Evolutionary conservation across 2,329 filamentous ascomycete species (phyloP).

Genomic region (Aureobasidium sp.): DNA sequence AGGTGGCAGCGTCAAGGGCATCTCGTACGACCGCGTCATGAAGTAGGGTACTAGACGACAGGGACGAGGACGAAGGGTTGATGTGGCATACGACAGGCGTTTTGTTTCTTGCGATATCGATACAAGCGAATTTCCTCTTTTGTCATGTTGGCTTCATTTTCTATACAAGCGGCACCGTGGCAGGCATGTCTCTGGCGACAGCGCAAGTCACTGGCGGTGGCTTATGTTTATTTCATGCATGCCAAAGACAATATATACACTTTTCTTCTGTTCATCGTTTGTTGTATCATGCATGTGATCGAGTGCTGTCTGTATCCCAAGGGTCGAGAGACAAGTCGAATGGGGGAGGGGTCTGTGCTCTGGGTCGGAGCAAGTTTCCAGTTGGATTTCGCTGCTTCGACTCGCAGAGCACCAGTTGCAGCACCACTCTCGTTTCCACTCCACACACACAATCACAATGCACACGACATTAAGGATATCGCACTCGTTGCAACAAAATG

Average conservation of each 20-base stretch:
- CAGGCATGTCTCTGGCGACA: background rate
- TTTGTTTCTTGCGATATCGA: background rate
- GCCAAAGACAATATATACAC: background rate
- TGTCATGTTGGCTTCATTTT: background rate
- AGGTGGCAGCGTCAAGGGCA: constrained; percentile 67
- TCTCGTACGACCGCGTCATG: constrained; percentile 70
- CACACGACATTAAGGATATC: constrained; percentile 12
- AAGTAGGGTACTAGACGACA: constrained; percentile 39
- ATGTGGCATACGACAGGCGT: constrained; percentile 14
- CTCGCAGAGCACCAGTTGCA: background rate
- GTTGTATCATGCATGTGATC: background rate
- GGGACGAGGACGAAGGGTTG: background rate
- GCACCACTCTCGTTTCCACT: background rate
- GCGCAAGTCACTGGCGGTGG: background rate
- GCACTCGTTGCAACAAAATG: constrained; percentile 7
- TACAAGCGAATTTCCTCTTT: constrained; percentile 9
- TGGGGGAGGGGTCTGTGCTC: constrained; percentile 6
- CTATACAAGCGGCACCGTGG: background rate
- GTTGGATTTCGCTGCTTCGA: background rate
- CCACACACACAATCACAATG: constrained; percentile 13
- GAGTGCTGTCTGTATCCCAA: background rate
- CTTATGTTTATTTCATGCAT: background rate
- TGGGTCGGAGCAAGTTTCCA: constrained; percentile 4
- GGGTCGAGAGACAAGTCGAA: background rate
- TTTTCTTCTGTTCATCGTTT: background rate